Percentiles rank a stretch among this genome's conserved stretches.
Evolutionary conservation across 2,329 filamentous ascomycete genomes (phyloP).

Genomic region (Scorias spongiosa): DNA sequence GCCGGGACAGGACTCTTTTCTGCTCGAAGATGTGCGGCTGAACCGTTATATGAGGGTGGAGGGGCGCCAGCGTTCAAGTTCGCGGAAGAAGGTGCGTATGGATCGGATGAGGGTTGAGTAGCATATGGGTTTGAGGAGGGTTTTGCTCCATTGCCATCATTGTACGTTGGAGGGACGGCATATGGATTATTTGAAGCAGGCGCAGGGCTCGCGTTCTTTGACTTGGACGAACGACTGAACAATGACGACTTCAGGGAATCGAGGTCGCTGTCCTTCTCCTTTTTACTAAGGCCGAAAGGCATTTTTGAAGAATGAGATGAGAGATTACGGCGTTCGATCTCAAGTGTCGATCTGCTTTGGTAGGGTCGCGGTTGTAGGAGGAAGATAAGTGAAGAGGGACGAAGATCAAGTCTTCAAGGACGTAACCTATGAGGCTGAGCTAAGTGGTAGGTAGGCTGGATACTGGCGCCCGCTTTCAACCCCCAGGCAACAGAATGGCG

Average conservation of each 20-base stretch:
- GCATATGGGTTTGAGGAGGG: constrained; percentile 19
- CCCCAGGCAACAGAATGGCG: too few relatives aligned
- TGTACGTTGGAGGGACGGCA: constrained; percentile 31
- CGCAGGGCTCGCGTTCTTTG: constrained; percentile 29
- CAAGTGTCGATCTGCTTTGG: not conserved
- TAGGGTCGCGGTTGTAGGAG: not conserved
- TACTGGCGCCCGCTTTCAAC: too few relatives aligned
- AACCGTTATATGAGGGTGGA: constrained; percentile 18
- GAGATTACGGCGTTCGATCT: not conserved
- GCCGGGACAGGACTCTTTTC: constrained; percentile 31
- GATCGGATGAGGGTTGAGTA: constrained; percentile 11
- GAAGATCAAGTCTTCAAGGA: not conserved
- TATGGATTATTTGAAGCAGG: constrained; percentile 39
- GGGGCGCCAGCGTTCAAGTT: constrained; percentile 19
- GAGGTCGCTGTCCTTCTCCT: constrained; percentile 36
- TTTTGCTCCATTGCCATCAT: constrained; percentile 38
- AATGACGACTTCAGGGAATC: constrained; percentile 40
- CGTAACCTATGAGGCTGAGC: not conserved
- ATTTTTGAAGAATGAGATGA: constrained; percentile 7
- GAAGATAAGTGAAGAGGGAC: not conserved
- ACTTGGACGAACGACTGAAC: constrained; percentile 41
- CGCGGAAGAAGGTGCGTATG: constrained; percentile 14
- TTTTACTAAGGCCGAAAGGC: constrained; percentile 34
- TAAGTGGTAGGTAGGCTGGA: too few relatives aligned
- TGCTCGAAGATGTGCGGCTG: constrained; percentile 17